Evolutionary conservation across 192 early-diverging fungal genomes (phyloP).

Genomic region (Chytriomyces confervae): DNA sequence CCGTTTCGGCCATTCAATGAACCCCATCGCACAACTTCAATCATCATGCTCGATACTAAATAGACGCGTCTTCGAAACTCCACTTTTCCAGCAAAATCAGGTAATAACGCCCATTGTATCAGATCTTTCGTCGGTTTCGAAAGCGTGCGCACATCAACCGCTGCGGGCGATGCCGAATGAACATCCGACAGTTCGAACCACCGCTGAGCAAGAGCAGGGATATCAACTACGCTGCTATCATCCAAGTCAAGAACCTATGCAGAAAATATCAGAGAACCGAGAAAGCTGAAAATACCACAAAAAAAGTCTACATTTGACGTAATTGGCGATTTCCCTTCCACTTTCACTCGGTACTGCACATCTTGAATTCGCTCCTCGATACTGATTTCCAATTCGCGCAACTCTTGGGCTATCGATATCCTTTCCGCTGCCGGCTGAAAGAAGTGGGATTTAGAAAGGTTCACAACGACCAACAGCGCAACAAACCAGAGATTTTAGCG

Average conservation of each 20-base stretch:
- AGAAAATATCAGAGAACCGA: not conserved
- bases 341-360: conserved; percentile 6
- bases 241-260: conserved; percentile 4
- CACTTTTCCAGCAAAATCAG: conserved; percentile 7
- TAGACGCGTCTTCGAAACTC: conserved; percentile 18
- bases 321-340: not conserved
- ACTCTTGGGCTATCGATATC: not conserved
- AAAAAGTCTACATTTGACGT: not conserved
- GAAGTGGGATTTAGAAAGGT: not conserved
- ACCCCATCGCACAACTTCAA: not conserved
- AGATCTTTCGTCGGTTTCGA: conserved; percentile 1
- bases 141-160: not conserved
- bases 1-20: not conserved
- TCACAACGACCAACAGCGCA: not conserved
- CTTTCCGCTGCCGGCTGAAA: not conserved
- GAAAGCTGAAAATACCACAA: not conserved
- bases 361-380: not conserved
- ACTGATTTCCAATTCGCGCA: not conserved
- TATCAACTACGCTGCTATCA: not conserved
- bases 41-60: not conserved
- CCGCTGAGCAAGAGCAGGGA: not conserved
- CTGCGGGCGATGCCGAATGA: not conserved
- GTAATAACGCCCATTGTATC: conserved; percentile 16
- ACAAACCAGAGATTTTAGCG: not conserved
- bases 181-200: conserved; percentile 6